phyloP scores from a whole-genome alignment of 257 asterid genomes.

The Linaria vulgaris region DNA sequence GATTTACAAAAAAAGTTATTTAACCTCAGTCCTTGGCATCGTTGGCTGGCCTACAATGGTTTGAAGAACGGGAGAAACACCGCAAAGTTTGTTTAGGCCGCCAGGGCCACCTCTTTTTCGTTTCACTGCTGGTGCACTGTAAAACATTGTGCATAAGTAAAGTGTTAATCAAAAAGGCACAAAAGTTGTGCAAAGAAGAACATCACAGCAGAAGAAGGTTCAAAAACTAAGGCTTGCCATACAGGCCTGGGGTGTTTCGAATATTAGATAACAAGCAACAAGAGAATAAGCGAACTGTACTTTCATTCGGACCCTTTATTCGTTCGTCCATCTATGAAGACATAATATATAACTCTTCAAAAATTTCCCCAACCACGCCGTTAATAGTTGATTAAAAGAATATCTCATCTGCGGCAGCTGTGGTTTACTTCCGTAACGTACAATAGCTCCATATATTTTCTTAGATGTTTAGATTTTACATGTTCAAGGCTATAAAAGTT shows the following conservation, averaged over 20 bases:
- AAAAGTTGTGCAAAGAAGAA: not conserved
- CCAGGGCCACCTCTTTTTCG: slow-evolving; percentile 96
- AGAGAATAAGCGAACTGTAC: not conserved
- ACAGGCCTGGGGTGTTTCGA: no score
- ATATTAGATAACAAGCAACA: not conserved
- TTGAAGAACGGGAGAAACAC: slow-evolving; percentile 93
- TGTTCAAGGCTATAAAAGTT: no score
- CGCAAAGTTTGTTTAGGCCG: slow-evolving; percentile 88
- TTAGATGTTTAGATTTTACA: no score
- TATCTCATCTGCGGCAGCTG: no score
- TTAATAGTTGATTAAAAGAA: not conserved
- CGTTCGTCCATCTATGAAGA: not conserved
- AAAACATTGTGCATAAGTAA: slow-evolving; percentile 9
- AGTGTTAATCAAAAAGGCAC: slow-evolving; percentile 18
- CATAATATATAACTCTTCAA: not conserved
- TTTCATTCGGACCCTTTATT: not conserved
- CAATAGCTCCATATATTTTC: no score
- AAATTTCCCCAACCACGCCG: not conserved
- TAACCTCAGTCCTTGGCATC: slow-evolving; percentile 95
- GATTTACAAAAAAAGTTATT: not conserved
- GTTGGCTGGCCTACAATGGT: slow-evolving; percentile 86
- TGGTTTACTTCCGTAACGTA: no score
- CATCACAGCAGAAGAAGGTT: slow-evolving; percentile 14
- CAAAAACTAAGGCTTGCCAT: not conserved
- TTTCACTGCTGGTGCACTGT: slow-evolving; percentile 62